phyloP scores from a whole-genome alignment of 306 rosid genomes.

The Gastrolobium bilobum region DNA sequence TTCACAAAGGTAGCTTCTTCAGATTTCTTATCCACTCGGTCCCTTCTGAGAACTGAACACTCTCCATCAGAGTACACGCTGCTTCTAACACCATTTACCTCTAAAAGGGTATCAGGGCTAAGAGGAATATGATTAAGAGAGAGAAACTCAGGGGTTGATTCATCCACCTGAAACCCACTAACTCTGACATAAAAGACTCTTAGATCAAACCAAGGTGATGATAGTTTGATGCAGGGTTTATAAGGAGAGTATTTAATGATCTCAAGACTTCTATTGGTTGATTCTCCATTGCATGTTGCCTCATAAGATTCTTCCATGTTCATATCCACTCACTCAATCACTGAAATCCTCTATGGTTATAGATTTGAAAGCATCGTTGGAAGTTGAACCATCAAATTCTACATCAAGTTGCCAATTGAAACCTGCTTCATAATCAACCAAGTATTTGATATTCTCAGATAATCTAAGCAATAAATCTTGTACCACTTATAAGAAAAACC shows the following conservation, averaged over 20 bases:
- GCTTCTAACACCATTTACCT: slow-evolving; percentile 84
- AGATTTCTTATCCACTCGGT: slow-evolving; percentile 84
- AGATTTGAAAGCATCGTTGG: slow-evolving; percentile 40
- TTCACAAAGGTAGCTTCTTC: slow-evolving; percentile 90
- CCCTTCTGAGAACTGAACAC: slow-evolving; percentile 85
- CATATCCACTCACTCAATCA: slow-evolving; percentile 60
- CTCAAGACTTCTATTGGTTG: slow-evolving; percentile 59
- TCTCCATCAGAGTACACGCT: slow-evolving; percentile 71
- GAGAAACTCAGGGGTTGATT: slow-evolving; percentile 76
- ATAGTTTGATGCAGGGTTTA: slow-evolving; percentile 63
- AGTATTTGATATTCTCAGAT: slow-evolving; percentile 36
- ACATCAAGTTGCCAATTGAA: slow-evolving; percentile 54
- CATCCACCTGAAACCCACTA: slow-evolving; percentile 75
- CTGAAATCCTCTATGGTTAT: slow-evolving; percentile 46
- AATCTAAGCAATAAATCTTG: slow-evolving; percentile 23
- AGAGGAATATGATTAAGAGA: slow-evolving; percentile 82
- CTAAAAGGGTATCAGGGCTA: slow-evolving; percentile 80
- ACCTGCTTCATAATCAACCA: slow-evolving; percentile 54
- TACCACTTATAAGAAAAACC: neutral
- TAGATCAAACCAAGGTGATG: slow-evolving; percentile 83
- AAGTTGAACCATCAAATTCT: slow-evolving; percentile 38
- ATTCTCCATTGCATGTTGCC: slow-evolving; percentile 57
- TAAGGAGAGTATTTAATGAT: slow-evolving; percentile 70
- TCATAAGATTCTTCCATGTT: slow-evolving; percentile 73
- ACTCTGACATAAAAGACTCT: slow-evolving; percentile 91